phyloP scores from a whole-genome alignment of 2,329 filamentous ascomycete species.

The Monilinia laxa region DNA sequence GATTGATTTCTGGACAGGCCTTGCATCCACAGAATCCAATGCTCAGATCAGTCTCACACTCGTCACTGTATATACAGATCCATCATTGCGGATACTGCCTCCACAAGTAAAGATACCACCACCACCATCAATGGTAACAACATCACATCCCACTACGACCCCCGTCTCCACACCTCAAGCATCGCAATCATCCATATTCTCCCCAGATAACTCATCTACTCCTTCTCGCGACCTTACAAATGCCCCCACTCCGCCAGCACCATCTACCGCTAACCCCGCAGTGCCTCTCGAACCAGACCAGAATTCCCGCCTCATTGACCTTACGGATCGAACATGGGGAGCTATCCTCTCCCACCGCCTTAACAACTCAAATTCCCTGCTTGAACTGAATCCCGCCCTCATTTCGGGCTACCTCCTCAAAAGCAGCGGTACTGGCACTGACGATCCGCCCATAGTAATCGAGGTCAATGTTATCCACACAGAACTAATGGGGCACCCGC shows the following conservation, averaged over 20 bases:
- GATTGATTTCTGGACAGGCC: constrained; percentile 56
- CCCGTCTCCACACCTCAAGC: constrained; percentile 66
- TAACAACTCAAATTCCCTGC: constrained; percentile 56
- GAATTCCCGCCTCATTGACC: constrained; percentile 69
- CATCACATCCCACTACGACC: constrained; percentile 50
- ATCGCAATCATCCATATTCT: constrained; percentile 51
- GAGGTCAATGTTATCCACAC: constrained; percentile 64
- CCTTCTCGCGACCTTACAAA: constrained; percentile 33
- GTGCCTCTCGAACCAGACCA: constrained; percentile 55
- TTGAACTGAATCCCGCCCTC: constrained; percentile 57
- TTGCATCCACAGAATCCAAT: constrained; percentile 53
- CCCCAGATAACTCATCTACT: constrained; percentile 53
- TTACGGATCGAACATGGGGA: constrained; percentile 74
- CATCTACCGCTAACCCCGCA: constrained; percentile 41
- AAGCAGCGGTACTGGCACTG: constrained; percentile 53
- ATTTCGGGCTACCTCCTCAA: constrained; percentile 67
- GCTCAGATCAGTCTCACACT: constrained; percentile 56
- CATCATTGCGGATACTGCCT: constrained; percentile 62
- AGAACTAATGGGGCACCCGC: constrained; percentile 43
- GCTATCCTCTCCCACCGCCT: constrained; percentile 67
- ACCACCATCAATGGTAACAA: constrained; percentile 46
- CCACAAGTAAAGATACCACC: constrained; percentile 49
- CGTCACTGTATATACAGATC: constrained; percentile 63
- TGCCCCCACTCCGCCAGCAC: constrained; percentile 43
- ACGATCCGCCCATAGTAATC: constrained; percentile 60